Evolutionary conservation across 2,329 filamentous ascomycete genomes (phyloP), one percentile per base, ranked within the genome.

Genomic region (Fonsecaea erecta): DNA sequence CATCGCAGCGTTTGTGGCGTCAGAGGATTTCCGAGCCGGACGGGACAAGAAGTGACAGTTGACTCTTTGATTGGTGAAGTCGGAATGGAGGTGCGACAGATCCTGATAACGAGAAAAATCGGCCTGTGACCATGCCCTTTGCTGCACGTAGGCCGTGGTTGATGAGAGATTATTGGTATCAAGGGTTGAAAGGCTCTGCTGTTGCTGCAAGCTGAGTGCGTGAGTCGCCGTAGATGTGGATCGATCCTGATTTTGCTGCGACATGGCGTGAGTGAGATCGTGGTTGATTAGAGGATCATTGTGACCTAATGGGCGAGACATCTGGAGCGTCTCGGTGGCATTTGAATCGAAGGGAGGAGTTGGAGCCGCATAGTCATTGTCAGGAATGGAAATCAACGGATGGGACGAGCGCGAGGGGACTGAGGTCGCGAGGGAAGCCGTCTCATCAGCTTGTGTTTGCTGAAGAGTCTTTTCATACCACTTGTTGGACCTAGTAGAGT

Each of bases 381-480:
- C 34, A 35, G 32, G 43, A 18, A 43, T 21, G n/a, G 58, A 18
- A 35, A 61, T 43, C 14, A n/a, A 34, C 16, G 37, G 18, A 32
- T 18, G 37, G 14, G 58, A 59, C 7, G 35, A 48, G 21, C 9
- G 34, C 18, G 43, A 34, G 12, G 35, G 30, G n/a, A 62, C 32
- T 37, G 55, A 37, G 21, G 46, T 21, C 9, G 28, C 1, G 28
- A 37, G n/a, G 7, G 62, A 67, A 1, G 48, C 62, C 52, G 52
- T 54, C 5, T 62, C 62, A 34, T 34, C 54, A 7, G 54, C 46
- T 24, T 28, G 57, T 30, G 30, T 26, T 14, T 24, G 60, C n/a
- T 52, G 60, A 18, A 12, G 16, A 24, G 59, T 34, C 32, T 53
- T 71, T 26, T 76, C 73, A 60, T 77, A 78, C 77, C 78, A 80